Evolutionary conservation across 2,329 filamentous ascomycete species (phyloP).

Genomic region (Penicillium nordicum): DNA sequence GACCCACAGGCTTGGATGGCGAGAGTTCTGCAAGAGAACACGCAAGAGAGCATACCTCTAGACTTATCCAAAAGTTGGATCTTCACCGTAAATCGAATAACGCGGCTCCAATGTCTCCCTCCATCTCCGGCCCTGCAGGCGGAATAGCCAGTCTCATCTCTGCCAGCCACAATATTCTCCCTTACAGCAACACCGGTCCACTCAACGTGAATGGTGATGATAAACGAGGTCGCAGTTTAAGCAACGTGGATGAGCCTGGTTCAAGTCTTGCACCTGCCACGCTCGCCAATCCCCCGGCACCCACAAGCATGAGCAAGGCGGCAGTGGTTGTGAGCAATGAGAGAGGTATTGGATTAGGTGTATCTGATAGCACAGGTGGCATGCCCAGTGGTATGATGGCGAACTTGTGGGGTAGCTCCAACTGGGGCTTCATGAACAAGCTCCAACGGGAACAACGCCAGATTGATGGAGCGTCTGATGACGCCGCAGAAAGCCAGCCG

Average conservation of each 20-base stretch:
- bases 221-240: constrained; percentile 33
- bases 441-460: constrained; percentile 55
- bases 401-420: constrained; percentile 87
- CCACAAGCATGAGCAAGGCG: constrained; percentile 80
- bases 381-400: constrained; percentile 84
- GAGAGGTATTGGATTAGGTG: constrained; percentile 62
- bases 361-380: constrained; percentile 59
- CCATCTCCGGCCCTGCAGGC: constrained; percentile 46
- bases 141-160: constrained; percentile 85
- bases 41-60: constrained; percentile 70
- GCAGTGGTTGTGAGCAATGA: constrained; percentile 80
- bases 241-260: constrained; percentile 46
- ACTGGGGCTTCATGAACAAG: constrained; percentile 69
- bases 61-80: constrained; percentile 91
- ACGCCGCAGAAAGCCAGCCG: constrained; percentile 14
- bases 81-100: constrained; percentile 72
- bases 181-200: constrained; percentile 53
- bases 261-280: constrained; percentile 77
- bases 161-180: constrained; percentile 74
- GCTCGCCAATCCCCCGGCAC: constrained; percentile 74
- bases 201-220: constrained; percentile 37
- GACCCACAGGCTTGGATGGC: constrained; percentile 51
- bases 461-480: constrained; percentile 26
- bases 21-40: constrained; percentile 71
- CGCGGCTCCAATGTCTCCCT: constrained; percentile 50